A percentile compares a stretch with the other conserved stretches of the same genome.
Conservation (phyloP, 1,284 basidiomycete genomes). For the Heterobasidion irregulare region DNA sequence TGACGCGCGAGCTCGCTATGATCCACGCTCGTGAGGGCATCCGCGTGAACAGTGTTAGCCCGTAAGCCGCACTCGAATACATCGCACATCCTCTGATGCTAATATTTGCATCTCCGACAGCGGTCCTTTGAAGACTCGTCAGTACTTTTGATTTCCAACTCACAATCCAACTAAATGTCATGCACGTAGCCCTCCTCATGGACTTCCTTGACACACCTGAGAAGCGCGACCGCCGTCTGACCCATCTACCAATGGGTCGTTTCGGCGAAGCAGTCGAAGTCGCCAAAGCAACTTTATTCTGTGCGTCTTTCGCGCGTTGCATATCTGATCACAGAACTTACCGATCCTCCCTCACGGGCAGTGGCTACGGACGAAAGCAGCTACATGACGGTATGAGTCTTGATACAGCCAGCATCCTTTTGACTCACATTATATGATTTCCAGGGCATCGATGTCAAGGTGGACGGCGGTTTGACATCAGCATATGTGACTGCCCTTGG, state of each 20-base stretch:
- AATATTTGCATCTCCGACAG: slow-evolving; percentile 28
- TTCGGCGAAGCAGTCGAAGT: slow-evolving; percentile 96
- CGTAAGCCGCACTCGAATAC: slow-evolving; percentile 44
- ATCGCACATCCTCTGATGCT: background rate
- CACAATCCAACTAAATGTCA: background rate
- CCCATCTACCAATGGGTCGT: slow-evolving; percentile 93
- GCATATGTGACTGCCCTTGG: slow-evolving; percentile 84
- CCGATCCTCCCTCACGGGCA: slow-evolving; percentile 20
- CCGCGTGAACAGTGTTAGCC: slow-evolving; percentile 91
- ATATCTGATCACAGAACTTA: background rate
- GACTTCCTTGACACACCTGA: slow-evolving; percentile 97
- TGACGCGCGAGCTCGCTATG: slow-evolving; percentile 96
- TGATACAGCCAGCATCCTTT: slow-evolving; percentile 1
- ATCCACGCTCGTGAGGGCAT: slow-evolving; percentile 96
- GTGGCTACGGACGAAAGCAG: slow-evolving; percentile 83
- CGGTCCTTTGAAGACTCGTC: slow-evolving; percentile 87
- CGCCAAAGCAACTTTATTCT: slow-evolving; percentile 85
- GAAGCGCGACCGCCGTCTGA: slow-evolving; percentile 85
- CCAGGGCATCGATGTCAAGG: slow-evolving; percentile 88
- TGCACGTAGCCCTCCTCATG: slow-evolving; percentile 77
- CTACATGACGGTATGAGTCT: slow-evolving; percentile 63
- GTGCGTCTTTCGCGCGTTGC: slow-evolving; percentile 39
- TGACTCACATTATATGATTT: slow-evolving; percentile 9
- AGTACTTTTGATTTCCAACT: slow-evolving; percentile 17
- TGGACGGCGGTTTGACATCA: slow-evolving; percentile 85